phyloP scores from a whole-genome alignment of 306 rosid species.

The Erythrophleum fordii region DNA sequence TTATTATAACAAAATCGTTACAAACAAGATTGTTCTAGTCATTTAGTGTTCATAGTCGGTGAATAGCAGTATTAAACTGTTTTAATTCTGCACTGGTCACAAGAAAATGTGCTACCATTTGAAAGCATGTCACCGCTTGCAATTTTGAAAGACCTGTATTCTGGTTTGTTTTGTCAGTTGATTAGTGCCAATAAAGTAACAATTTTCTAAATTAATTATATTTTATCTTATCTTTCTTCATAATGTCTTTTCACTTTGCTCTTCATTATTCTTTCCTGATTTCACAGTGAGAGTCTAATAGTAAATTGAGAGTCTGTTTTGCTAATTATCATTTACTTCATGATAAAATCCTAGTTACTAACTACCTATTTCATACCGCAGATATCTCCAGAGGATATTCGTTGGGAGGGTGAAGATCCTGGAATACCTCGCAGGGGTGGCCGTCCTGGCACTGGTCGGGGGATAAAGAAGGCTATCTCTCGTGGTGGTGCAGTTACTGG shows the following conservation, averaged over 20 bases:
- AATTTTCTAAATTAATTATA: not conserved
- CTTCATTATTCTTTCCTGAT: slow-evolving; percentile 9
- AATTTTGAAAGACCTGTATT: not conserved
- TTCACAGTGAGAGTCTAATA: not conserved
- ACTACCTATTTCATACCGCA: slow-evolving; percentile 39
- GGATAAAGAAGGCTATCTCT: slow-evolving; percentile 60
- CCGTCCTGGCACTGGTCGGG: slow-evolving; percentile 69
- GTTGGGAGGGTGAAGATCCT: slow-evolving; percentile 78
- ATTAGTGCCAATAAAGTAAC: not conserved
- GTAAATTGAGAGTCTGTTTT: slow-evolving; percentile 3
- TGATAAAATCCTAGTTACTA: slow-evolving; percentile 8
- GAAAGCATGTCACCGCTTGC: not conserved
- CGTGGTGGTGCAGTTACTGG: slow-evolving; percentile 67
- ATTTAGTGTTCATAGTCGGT: slow-evolving; percentile 5
- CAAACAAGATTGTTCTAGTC: not conserved
- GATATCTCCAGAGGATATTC: slow-evolving; percentile 82
- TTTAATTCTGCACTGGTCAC: not conserved
- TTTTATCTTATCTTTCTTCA: slow-evolving; percentile 14
- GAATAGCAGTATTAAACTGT: not conserved
- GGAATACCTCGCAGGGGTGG: slow-evolving; percentile 58
- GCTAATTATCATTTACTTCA: slow-evolving; percentile 13
- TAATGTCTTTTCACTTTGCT: slow-evolving; percentile 8
- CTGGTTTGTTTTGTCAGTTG: not conserved
- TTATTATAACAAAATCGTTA: not conserved
- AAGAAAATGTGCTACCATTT: slow-evolving; percentile 2